Percentiles rank a stretch among this genome's conserved stretches.
These are phyloP conservation scores for Pseudopyricularia cyperi DNA, from an alignment of 2,329 filamentous ascomycete species.

Conservation along the genomic window DNA sequence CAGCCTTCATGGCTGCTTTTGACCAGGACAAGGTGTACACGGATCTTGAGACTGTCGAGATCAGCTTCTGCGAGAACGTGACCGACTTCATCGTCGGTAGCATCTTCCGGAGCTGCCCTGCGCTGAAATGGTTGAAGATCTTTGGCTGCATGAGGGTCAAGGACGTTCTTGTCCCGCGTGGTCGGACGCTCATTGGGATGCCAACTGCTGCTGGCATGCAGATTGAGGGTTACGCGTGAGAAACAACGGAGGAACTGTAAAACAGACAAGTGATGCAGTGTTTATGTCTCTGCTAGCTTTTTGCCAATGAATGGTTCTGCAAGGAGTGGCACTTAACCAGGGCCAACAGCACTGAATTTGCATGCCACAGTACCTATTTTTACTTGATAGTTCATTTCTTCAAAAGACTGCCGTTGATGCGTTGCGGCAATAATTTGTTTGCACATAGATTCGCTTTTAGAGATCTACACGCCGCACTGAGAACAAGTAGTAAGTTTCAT, in stretches of 20 bases:
- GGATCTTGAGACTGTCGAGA: constrained; percentile 56
- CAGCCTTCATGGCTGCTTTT: constrained; percentile 67
- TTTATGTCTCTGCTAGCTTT: not conserved
- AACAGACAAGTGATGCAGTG: not conserved
- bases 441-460: no score
- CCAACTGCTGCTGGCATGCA: constrained; percentile 47
- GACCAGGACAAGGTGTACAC: constrained; percentile 47
- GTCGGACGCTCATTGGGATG: constrained; percentile 43
- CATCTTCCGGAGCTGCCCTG: constrained; percentile 53
- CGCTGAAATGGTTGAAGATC: constrained; percentile 43
- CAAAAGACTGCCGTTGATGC: not conserved
- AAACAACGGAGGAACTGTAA: no score
- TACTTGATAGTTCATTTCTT: not conserved
- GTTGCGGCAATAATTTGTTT: no score
- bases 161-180: constrained; percentile 37
- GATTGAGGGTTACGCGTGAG: constrained; percentile 30
- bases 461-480: no score
- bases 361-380: not conserved
- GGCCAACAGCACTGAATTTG: not conserved
- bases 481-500: not conserved
- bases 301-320: not conserved
- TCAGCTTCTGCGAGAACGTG: constrained; percentile 62
- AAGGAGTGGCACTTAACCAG: not conserved
- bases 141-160: constrained; percentile 54
- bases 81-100: constrained; percentile 50